phyloP scores from a whole-genome alignment of 371 early-diverging fungal genomes.

The Rhizopus stolonifer region DNA sequence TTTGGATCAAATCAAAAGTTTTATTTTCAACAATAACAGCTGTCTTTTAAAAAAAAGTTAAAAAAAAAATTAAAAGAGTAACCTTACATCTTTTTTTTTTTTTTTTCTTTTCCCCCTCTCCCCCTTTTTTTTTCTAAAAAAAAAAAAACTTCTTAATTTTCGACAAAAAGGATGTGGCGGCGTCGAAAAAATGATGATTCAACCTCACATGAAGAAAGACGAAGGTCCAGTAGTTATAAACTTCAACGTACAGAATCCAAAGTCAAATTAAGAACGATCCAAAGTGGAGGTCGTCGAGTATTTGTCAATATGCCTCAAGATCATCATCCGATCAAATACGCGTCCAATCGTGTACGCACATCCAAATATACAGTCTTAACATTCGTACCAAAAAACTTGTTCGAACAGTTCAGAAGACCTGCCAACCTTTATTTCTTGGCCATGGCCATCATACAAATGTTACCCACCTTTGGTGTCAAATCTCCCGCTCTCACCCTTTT shows the following conservation, averaged over 20 bases:
- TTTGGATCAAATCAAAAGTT: not conserved
- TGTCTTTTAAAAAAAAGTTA: not conserved
- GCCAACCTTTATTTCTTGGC: conserved; percentile 97
- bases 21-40: not conserved
- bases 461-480: conserved; percentile 78
- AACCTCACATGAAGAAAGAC: too few species aligned
- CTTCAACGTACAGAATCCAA: conserved; percentile 16
- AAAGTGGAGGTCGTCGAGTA: conserved; percentile 53
- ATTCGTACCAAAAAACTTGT: conserved; percentile 96
- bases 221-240: not conserved
- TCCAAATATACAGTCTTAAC: conserved; percentile 90
- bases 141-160: too few species aligned
- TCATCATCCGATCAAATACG: conserved; percentile 54
- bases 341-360: conserved; percentile 74
- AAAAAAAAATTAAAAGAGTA: not conserved
- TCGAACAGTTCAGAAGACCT: conserved; percentile 93
- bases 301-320: conserved; percentile 63
- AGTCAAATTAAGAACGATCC: conserved; percentile 36
- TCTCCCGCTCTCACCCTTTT: conserved; percentile 76
- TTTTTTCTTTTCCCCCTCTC: not conserved
- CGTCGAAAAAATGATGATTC: not conserved
- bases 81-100: conserved; percentile 2
- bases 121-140: not conserved
- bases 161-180: not conserved
- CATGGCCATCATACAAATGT: conserved; percentile 88